These are phyloP conservation scores for Tylopilus rubrobrunneus DNA, from an alignment of 768 basidiomycete species.

Conservation along the genomic window DNA sequence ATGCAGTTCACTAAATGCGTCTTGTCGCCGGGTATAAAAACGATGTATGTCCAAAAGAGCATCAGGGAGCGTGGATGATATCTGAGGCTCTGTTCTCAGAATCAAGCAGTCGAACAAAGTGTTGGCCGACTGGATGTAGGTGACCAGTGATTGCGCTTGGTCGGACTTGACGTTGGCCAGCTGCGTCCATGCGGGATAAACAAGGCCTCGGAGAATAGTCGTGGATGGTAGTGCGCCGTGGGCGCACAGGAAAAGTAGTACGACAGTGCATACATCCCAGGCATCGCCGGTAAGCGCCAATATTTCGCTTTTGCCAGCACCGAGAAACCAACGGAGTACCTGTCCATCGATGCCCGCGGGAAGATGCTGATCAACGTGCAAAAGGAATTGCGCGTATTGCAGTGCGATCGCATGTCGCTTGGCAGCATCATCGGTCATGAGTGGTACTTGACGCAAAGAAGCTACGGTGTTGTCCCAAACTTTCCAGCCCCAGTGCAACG, in stretches of 20 bases:
- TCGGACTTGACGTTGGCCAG: slow-evolving; percentile 40
- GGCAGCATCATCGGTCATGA: slow-evolving; percentile 45
- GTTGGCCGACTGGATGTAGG: slow-evolving; percentile 61
- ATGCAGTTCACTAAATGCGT: slow-evolving; percentile 63
- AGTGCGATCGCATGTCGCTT: slow-evolving; percentile 52
- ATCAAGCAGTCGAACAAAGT: slow-evolving; percentile 58
- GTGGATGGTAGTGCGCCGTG: slow-evolving; percentile 69
- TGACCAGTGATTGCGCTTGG: slow-evolving; percentile 40
- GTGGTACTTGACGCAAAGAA: slow-evolving; percentile 64
- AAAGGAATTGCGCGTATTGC: slow-evolving; percentile 67
- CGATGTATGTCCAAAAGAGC: slow-evolving; percentile 66
- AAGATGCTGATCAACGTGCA: slow-evolving; percentile 74
- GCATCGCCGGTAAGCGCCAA: slow-evolving; percentile 53
- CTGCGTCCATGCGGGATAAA: slow-evolving; percentile 75
- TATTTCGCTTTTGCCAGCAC: slow-evolving; percentile 62
- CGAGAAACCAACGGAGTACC: slow-evolving; percentile 68
- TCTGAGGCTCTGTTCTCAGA: slow-evolving; percentile 47
- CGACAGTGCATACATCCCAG: slow-evolving; percentile 63
- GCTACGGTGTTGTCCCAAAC: slow-evolving; percentile 83
- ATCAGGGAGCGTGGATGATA: slow-evolving; percentile 34
- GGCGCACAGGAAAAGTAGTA: slow-evolving; percentile 61
- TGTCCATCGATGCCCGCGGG: slow-evolving; percentile 67
- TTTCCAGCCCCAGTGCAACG: slow-evolving; percentile 73
- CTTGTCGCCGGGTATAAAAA: slow-evolving; percentile 63
- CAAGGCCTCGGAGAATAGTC: slow-evolving; percentile 66